Evolutionary conservation across 176 grass and related monocot species (phyloP).

Genomic region (Saccharum spontaneum): DNA sequence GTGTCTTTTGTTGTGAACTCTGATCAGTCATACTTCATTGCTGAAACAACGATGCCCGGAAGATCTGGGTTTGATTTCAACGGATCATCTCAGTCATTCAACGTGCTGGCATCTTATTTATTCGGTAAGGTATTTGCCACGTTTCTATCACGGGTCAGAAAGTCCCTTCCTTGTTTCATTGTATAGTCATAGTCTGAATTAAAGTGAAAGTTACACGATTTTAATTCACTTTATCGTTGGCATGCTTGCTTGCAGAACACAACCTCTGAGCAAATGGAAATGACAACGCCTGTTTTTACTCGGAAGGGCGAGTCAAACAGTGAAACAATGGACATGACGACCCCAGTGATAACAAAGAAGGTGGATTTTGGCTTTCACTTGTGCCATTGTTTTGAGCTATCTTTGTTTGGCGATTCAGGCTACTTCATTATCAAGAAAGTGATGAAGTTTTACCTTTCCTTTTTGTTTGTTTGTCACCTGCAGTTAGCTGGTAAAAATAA

Average conservation of each 20-base stretch:
- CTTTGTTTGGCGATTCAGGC: background rate
- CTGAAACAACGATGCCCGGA: conserved; percentile 78
- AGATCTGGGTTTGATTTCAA: conserved; percentile 76
- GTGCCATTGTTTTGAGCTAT: conserved; percentile 16
- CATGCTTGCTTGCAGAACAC: conserved; percentile 60
- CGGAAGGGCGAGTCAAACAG: conserved; percentile 44
- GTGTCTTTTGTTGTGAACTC: background rate
- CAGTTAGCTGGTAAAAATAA: conserved; percentile 49
- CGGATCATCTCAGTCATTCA: conserved; percentile 83
- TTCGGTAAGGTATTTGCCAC: conserved; percentile 86
- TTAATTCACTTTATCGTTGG: background rate
- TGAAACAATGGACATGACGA: conserved; percentile 92
- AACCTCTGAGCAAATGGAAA: conserved; percentile 74
- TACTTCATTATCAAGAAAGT: conserved; percentile 1
- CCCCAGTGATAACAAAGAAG: conserved; percentile 86
- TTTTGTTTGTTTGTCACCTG: conserved; percentile 10
- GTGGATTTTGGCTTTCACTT: conserved; percentile 12
- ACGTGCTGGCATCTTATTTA: conserved; percentile 74
- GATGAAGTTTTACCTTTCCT: background rate
- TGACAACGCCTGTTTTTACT: conserved; percentile 90
- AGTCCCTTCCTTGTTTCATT: background rate
- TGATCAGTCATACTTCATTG: conserved; percentile 75
- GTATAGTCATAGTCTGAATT: background rate
- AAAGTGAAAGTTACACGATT: background rate
- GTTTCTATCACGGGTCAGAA: background rate